Base-by-base conservation (phyloP, 2,329 filamentous ascomycete species). In the Pseudocercospora eumusae region DNA sequence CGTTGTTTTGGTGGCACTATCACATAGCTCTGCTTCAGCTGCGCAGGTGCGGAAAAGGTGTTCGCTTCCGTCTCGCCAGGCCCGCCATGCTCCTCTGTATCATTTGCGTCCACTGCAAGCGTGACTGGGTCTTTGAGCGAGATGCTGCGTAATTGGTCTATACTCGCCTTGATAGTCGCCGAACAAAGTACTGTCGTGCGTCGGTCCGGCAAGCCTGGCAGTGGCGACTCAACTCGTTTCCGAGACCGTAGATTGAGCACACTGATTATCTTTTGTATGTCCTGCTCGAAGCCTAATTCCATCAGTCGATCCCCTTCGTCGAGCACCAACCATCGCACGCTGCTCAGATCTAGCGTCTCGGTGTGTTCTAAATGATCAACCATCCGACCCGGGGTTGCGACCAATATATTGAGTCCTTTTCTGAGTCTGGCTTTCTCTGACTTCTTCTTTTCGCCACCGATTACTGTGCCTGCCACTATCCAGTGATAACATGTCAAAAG, bases 241-340 rank as follows among this genome's bases (percentile, higher is more conserved):
- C 84, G 83, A 40, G 83, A 80, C 59, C 88, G 83, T 49, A 87
- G 79, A 65, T 92, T 88, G 60, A 98, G 85, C 65, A 89, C 89
- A 59, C 86, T 83, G 15, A 99, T 90, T 66, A 97, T 93, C 64
- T 88, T 90, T 73, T 91, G 90, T 63, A 99, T 86, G 71, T 98
- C 93, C 58, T 97, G 88, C 76, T 98, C 95, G 69, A 99, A 99
- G 0, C 95, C 95, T 71, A 98, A 84, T 73, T 99, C 95, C 93
- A 99, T 97, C 74, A 99, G 81, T n/a, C 95, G 86, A 81, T 99
- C 95, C 28, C 95, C 95, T 77, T 99, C 95, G 71, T 99, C 95
- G 5, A 99, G 83, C 1, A 99, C 88, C 23, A 99, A 80, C 95
- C 95, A 99, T 63, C 93, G 84, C 4, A 97, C 93, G 21, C 89